phyloP scores from a whole-genome alignment of 140 eudicot genomes.

The Senecio squalidus region DNA sequence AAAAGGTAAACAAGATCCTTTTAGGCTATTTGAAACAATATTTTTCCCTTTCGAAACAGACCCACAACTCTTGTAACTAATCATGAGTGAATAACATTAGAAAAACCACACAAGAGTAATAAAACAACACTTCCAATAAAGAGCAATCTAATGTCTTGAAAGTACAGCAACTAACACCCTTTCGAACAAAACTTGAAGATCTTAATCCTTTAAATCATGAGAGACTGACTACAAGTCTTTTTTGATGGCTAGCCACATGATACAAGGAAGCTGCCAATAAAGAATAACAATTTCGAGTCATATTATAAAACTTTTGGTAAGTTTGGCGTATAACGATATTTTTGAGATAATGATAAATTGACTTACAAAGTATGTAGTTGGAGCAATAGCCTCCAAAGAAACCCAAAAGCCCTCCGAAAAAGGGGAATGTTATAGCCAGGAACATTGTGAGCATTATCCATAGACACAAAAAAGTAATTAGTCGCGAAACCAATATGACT shows the following conservation, averaged over 20 bases:
- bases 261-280: constrained; percentile 55
- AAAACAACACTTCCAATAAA: no score
- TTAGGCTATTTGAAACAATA: no score
- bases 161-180: no score
- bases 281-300: neutral
- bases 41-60: no score
- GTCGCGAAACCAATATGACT: neutral
- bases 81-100: no score
- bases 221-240: constrained; percentile 42
- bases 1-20: no score
- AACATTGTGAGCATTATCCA: constrained; percentile 48
- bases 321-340: neutral
- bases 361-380: constrained; percentile 58
- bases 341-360: neutral
- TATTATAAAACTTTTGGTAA: neutral
- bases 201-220: constrained; percentile 51
- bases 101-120: no score
- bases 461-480: neutral
- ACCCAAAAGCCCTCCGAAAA: constrained; percentile 50
- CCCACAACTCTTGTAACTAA: no score
- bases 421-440: constrained; percentile 49
- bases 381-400: constrained; percentile 69
- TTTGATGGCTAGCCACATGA: constrained; percentile 47
- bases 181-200: no score
- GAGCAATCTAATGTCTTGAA: no score